Evolutionary conservation across 108 stramenopile genomes (phyloP).

Genomic region (Cyclotella choctawhatcheeana): DNA sequence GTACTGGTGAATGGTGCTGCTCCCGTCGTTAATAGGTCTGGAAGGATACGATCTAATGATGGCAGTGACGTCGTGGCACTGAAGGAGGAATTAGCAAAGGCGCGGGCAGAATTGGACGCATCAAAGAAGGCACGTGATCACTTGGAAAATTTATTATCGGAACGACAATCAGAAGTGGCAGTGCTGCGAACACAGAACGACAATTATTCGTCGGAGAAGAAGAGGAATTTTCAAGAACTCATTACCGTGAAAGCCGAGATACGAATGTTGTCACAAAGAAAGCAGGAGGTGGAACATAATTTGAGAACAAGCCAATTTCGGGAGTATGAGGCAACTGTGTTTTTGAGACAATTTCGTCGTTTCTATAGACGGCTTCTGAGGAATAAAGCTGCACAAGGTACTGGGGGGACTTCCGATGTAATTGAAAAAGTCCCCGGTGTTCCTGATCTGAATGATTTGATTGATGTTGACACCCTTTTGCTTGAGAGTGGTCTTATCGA

Average conservation of each 20-base stretch:
- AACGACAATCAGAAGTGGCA: conserved; percentile 67
- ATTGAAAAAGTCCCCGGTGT: conserved; percentile 69
- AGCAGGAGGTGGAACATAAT: conserved; percentile 69
- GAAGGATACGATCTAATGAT: conserved; percentile 6
- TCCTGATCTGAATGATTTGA: conserved; percentile 75
- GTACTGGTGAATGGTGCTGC: conserved; percentile 52
- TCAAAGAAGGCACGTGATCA: conserved; percentile 41
- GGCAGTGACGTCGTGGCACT: conserved; percentile 37
- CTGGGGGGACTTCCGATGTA: conserved; percentile 60
- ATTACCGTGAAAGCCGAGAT: conserved; percentile 62
- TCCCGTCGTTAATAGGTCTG: conserved; percentile 26
- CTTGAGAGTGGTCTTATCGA: conserved; percentile 85
- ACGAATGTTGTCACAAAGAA: conserved; percentile 46
- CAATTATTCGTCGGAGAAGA: conserved; percentile 59
- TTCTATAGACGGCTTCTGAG: conserved; percentile 74
- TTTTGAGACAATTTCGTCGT: conserved; percentile 83
- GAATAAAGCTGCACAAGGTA: conserved; percentile 77
- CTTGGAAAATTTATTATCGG: conserved; percentile 49
- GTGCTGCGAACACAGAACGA: conserved; percentile 76
- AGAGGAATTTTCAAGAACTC: conserved; percentile 59
- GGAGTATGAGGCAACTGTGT: conserved; percentile 87
- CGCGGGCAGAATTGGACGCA: conserved; percentile 32
- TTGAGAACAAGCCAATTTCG: conserved; percentile 86
- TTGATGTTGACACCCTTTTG: conserved; percentile 82
- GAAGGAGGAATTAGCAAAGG: conserved; percentile 38